phyloP scores from a whole-genome alignment of 179 eudicot species.

The Silene noctiflora region DNA sequence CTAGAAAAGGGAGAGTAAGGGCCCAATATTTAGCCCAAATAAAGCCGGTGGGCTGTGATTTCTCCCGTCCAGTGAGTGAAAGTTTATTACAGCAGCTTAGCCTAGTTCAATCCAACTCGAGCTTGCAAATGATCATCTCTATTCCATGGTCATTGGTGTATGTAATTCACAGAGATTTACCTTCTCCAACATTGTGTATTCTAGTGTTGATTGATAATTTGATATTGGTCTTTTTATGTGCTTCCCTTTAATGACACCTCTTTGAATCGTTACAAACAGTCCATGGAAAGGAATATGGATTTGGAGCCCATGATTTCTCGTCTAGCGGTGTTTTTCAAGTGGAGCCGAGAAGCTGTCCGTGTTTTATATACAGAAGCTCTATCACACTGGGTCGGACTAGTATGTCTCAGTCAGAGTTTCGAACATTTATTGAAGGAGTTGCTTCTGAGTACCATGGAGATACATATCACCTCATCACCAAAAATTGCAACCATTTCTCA shows the following conservation, averaged over 20 bases:
- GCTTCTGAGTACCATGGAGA: conserved; percentile 94
- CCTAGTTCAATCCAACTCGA: too few species aligned
- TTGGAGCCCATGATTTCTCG: conserved; percentile 93
- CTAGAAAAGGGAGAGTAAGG: too few species aligned
- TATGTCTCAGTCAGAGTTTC: conserved; percentile 73
- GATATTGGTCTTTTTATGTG: too few species aligned
- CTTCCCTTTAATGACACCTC: not conserved
- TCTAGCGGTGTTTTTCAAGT: conserved; percentile 96
- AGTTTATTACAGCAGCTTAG: too few species aligned
- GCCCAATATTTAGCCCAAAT: too few species aligned
- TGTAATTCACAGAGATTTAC: too few species aligned
- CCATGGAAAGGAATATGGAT: conserved; percentile 95
- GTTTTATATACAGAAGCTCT: conserved; percentile 78
- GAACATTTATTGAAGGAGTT: conserved; percentile 60
- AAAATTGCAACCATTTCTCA: conserved; percentile 80
- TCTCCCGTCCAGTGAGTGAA: too few species aligned
- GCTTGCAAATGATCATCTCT: too few species aligned
- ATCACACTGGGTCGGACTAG: conserved; percentile 56
- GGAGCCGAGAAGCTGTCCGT: conserved; percentile 93
- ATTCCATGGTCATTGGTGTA: too few species aligned
- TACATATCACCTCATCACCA: conserved; percentile 80
- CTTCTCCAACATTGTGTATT: too few species aligned
- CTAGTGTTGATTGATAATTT: too few species aligned
- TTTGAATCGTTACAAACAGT: conserved; percentile 35
- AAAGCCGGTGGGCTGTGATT: too few species aligned